phyloP scores from a whole-genome alignment of 805 yeast species.

The Wickerhamomyces bovis region DNA sequence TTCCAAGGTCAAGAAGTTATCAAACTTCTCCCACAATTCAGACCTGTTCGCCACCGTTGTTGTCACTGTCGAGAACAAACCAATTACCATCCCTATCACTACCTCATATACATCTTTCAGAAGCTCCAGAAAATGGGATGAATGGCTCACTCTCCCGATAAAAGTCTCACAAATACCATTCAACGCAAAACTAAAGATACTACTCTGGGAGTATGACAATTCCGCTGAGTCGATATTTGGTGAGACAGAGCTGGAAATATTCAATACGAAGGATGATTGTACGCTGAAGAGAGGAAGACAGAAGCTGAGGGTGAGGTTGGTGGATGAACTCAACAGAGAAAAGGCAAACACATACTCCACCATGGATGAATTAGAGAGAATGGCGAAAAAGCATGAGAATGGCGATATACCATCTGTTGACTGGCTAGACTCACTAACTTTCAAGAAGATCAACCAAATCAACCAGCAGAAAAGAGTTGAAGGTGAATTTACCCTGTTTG shows the following conservation, averaged over 20 bases:
- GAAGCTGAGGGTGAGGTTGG: constrained; percentile 40
- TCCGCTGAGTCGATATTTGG: constrained; percentile 52
- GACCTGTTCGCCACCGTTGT: constrained; percentile 41
- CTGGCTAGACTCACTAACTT: constrained; percentile 72
- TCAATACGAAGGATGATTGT: constrained; percentile 46
- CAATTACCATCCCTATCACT: constrained; percentile 42
- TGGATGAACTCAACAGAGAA: constrained; percentile 27
- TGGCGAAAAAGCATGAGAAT: constrained; percentile 56
- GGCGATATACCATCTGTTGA: constrained; percentile 55
- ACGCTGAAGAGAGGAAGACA: constrained; percentile 71
- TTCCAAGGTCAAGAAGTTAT: constrained; percentile 32
- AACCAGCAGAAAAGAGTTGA: constrained; percentile 21
- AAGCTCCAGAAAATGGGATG: constrained; percentile 52
- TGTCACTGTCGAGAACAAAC: constrained; percentile 37
- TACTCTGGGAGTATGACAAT: constrained; percentile 63
- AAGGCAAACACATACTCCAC: constrained; percentile 24
- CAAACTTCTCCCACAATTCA: constrained; percentile 30
- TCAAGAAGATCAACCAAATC: constrained; percentile 39
- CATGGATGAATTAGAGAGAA: constrained; percentile 44
- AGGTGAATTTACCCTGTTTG: constrained; percentile 33
- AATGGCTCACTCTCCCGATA: constrained; percentile 70
- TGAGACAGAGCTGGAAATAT: constrained; percentile 51
- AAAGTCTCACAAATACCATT: constrained; percentile 64
- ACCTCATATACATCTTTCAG: constrained; percentile 45
- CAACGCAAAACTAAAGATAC: constrained; percentile 52